Conservation (phyloP, 345 rosid genomes). For the Gynandropsis gynandra region DNA sequence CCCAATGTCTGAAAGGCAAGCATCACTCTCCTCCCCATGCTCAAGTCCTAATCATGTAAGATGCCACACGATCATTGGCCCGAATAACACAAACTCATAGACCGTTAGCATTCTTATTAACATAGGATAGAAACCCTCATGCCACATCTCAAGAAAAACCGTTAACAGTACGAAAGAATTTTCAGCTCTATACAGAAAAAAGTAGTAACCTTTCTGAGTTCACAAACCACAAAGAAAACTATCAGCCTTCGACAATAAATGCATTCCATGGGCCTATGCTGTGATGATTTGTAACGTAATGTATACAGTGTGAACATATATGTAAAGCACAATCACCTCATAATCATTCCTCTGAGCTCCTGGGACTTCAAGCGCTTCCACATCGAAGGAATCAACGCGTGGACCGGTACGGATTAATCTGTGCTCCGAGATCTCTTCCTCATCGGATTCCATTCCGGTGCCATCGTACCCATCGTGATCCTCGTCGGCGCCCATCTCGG, state of each 20-base stretch:
- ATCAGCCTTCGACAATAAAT: neutral
- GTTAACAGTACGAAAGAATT: neutral
- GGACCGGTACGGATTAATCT: slow-evolving; percentile 86
- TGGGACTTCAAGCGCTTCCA: slow-evolving; percentile 92
- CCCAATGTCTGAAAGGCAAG: slow-evolving; percentile 94
- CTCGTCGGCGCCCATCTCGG: slow-evolving; percentile 50
- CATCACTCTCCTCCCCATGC: slow-evolving; percentile 61
- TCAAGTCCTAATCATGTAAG: slow-evolving; percentile 52
- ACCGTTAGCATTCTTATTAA: too few species aligned
- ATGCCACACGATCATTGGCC: neutral
- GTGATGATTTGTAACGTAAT: neutral
- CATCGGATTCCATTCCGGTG: slow-evolving; percentile 61
- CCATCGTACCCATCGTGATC: slow-evolving; percentile 29
- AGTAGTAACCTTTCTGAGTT: too few species aligned
- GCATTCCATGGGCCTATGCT: slow-evolving; percentile 2
- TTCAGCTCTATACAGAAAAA: too few species aligned
- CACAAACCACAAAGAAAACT: neutral
- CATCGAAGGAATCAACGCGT: slow-evolving; percentile 85
- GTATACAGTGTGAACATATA: slow-evolving; percentile 1
- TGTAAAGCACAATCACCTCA: slow-evolving; percentile 41
- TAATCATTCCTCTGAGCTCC: slow-evolving; percentile 65
- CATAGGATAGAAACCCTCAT: too few species aligned
- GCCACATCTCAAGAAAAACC: neutral
- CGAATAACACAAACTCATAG: too few species aligned
- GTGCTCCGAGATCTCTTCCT: slow-evolving; percentile 64